Evolutionary conservation across 345 rosid species (phyloP).

Genomic region (Bruguiera gymnorhiza): DNA sequence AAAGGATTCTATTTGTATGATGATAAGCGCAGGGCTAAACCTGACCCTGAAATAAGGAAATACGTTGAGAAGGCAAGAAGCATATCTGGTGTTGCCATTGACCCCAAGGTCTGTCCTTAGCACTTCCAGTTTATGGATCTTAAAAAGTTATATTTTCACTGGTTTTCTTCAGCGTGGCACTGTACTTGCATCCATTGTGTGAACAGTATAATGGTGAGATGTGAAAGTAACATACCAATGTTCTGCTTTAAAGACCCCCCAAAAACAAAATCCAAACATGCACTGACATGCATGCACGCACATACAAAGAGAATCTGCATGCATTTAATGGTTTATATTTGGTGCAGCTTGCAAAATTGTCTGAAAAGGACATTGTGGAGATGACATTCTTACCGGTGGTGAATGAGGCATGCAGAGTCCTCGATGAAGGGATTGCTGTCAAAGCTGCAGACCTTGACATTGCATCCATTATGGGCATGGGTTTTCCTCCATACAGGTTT

Average conservation of each 20-base stretch:
- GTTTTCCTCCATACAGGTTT: slow-evolving; percentile 92
- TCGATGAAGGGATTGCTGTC: slow-evolving; percentile 88
- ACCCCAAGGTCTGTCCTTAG: slow-evolving; percentile 58
- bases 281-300: background rate
- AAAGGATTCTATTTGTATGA: slow-evolving; percentile 86
- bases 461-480: slow-evolving; percentile 89
- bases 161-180: slow-evolving; percentile 7
- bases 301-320: too few species aligned
- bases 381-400: slow-evolving; percentile 94
- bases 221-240: background rate
- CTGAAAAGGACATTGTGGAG: slow-evolving; percentile 85
- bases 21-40: slow-evolving; percentile 72
- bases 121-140: background rate
- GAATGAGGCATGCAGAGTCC: slow-evolving; percentile 90
- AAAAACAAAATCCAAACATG: background rate
- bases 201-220: background rate
- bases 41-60: slow-evolving; percentile 80
- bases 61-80: slow-evolving; percentile 79
- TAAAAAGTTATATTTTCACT: background rate
- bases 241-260: background rate
- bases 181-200: background rate
- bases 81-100: slow-evolving; percentile 61
- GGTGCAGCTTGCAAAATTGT: slow-evolving; percentile 56
- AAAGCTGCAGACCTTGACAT: slow-evolving; percentile 95
- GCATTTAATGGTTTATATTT: background rate